Evolutionary conservation across 768 basidiomycete species (phyloP).

Genomic region (Leccinum imitatum): DNA sequence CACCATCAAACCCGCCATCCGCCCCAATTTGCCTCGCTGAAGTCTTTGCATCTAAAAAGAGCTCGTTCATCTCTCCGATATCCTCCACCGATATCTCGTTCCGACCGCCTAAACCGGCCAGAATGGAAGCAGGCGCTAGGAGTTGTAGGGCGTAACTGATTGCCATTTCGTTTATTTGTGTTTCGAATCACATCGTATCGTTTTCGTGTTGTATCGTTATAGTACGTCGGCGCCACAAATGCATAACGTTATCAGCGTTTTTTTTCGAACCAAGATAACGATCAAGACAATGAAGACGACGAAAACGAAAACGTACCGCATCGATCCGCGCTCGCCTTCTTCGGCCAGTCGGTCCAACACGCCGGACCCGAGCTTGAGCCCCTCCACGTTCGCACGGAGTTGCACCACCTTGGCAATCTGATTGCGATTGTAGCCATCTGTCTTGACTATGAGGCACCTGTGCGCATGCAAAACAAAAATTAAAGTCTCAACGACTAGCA

Average conservation of each 20-base stretch:
- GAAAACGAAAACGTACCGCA: constrained; percentile 54
- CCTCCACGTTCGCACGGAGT: constrained; percentile 84
- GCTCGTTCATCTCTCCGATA: constrained; percentile 87
- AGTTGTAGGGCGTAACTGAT: constrained; percentile 86
- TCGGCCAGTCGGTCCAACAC: constrained; percentile 79
- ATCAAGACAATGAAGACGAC: not conserved
- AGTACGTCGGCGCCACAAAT: constrained; percentile 10
- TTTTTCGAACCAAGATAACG: not conserved
- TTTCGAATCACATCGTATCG: not conserved
- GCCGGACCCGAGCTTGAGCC: constrained; percentile 68
- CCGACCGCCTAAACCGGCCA: constrained; percentile 75
- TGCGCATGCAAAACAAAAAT: not conserved
- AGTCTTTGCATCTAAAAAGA: constrained; percentile 94
- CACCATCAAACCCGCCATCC: constrained; percentile 36
- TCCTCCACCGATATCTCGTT: constrained; percentile 84
- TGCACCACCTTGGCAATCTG: constrained; percentile 87
- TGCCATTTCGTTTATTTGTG: not conserved
- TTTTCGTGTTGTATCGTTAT: too few species aligned
- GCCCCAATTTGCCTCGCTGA: constrained; percentile 55
- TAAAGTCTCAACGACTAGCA: not conserved
- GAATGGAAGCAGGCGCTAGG: constrained; percentile 86
- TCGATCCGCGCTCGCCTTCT: constrained; percentile 79
- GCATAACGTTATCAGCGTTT: constrained; percentile 1
- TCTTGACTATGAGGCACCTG: constrained; percentile 94
- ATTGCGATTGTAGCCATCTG: constrained; percentile 75